These are phyloP conservation scores for Cocos nucifera DNA, from an alignment of 176 grass and related monocot species.

Conservation along the genomic window DNA sequence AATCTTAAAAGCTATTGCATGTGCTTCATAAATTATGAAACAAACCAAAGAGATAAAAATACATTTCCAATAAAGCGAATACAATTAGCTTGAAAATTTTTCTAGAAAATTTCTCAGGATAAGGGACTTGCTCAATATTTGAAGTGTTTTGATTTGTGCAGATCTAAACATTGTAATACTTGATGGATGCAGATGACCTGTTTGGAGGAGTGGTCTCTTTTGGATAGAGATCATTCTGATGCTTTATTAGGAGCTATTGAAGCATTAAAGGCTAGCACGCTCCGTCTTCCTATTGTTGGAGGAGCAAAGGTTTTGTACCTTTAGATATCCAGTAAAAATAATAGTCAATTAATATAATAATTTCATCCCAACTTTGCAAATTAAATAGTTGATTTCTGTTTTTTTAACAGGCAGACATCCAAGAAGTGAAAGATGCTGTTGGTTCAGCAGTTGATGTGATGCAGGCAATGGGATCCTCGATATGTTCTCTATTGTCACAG, in stretches of 20 bases:
- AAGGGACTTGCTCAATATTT: no score
- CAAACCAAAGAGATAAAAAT: no score
- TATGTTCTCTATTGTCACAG: constrained; percentile 69
- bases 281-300: constrained; percentile 13
- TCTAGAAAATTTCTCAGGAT: no score
- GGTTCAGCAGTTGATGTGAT: constrained; percentile 75
- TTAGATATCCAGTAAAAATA: neutral
- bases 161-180: neutral
- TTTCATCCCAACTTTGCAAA: neutral
- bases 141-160: no score
- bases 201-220: constrained; percentile 19
- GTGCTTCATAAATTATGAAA: no score
- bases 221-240: constrained; percentile 9
- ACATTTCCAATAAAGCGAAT: neutral
- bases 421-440: constrained; percentile 82
- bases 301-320: constrained; percentile 16
- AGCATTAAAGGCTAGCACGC: constrained; percentile 8
- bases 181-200: constrained; percentile 6
- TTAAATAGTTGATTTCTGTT: neutral
- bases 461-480: constrained; percentile 76
- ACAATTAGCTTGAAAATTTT: neutral
- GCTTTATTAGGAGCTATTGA: constrained; percentile 10
- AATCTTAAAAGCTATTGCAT: no score
- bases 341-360: neutral
- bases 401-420: constrained; percentile 60